Base-by-base conservation (phyloP, 352 stramenopile genomes). In the Phytopythium sindhum region DNA sequence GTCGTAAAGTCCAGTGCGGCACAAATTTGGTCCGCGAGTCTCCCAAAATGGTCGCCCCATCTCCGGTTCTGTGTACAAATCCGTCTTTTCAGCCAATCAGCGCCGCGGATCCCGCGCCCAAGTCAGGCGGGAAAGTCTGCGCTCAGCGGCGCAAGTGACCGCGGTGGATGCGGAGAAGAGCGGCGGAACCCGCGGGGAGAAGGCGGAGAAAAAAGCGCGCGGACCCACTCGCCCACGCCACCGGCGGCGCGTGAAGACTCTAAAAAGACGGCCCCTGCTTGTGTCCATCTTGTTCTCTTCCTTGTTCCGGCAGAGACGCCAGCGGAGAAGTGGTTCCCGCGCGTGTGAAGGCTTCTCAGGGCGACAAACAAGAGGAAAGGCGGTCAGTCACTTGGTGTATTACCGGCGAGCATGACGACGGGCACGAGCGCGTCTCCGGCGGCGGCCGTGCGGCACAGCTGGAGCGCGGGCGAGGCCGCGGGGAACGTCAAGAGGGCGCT, bases 1-100 rank as follows among this genome's bases (percentile, higher is more conserved):
- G 48, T 54, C 48, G 48, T 31, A 54, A 54, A 29, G 48, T 31
- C 48, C 48, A 35, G 47, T 31, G 19, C 45, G n/a, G n/a, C 39
- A 45, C 45, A 52, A 52, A 52, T 52, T 31, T 28, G 45, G 15
- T 53, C 47, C 23, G 9, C 45, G 12, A 5, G 10, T 29, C 12
- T 14, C 33, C 10, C 10, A 39, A 39, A 39, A 11, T 12, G 33
- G 3, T 45, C 39, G 39, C 19, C 39, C 39, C 39, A 45, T 45
- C 39, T 45, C 39, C 39, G 8, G 39, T 48, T n/a, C 45, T 23
- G 45, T 23, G n/a, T 17, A 12, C 23, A 4, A n/a, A 31, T 52
- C 31, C 45, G 1, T 1, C 45, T 37, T 54, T 54, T 37, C 48
- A 37, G 9, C 48, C 48, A 54, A 54, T 54, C 48, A 6, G 4